phyloP scores from a whole-genome alignment of 257 asterid genomes.

The Leonotis leonurus region DNA sequence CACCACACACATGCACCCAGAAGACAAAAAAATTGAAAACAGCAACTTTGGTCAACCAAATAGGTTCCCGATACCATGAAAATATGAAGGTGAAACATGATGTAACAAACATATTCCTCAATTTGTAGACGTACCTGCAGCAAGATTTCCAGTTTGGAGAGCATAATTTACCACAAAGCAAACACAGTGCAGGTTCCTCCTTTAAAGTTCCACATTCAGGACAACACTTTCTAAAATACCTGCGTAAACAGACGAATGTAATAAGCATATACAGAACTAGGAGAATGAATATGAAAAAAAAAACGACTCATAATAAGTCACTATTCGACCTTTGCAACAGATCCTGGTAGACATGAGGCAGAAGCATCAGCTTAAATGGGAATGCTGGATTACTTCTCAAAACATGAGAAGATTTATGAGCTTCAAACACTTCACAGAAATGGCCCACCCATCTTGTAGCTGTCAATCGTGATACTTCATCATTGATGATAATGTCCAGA shows the following conservation, averaged over 20 bases:
- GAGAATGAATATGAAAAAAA: not conserved
- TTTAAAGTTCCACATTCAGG: constrained; percentile 62
- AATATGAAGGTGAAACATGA: not conserved
- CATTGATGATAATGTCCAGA: constrained; percentile 44
- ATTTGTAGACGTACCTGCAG: constrained; percentile 59
- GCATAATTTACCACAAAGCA: constrained; percentile 89
- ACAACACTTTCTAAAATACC: constrained; percentile 79
- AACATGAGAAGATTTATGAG: constrained; percentile 26
- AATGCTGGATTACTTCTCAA: constrained; percentile 64
- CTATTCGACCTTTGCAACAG: constrained; percentile 73
- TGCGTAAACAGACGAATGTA: constrained; percentile 18
- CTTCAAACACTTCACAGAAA: constrained; percentile 44
- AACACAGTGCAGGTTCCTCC: constrained; percentile 86
- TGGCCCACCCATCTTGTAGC: constrained; percentile 61
- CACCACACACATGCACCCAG: not conserved
- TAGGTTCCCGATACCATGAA: not conserved
- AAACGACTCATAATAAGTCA: not conserved
- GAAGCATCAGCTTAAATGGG: constrained; percentile 72
- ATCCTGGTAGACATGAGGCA: constrained; percentile 85
- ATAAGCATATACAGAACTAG: not conserved
- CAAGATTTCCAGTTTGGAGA: constrained; percentile 77
- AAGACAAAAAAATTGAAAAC: not conserved
- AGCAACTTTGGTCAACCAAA: not conserved
- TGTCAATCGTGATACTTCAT: constrained; percentile 41
- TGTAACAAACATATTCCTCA: not conserved